These are phyloP conservation scores for Macrolepiota albuminosa DNA, from an alignment of 768 basidiomycete genomes.

Conservation along the genomic window DNA sequence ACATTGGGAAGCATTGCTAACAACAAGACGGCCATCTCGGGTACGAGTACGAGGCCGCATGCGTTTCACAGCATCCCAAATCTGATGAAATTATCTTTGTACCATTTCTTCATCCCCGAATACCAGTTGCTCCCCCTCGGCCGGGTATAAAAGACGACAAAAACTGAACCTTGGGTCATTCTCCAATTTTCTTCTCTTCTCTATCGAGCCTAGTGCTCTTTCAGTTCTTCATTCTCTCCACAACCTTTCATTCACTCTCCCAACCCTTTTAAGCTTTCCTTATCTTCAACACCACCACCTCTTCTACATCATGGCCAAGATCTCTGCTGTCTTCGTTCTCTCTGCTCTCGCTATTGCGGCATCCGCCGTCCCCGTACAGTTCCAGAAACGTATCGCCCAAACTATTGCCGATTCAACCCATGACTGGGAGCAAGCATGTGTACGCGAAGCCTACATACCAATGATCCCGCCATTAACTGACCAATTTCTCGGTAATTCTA, in stretches of 20 bases:
- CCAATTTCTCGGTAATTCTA: constrained; percentile 8
- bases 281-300: not conserved
- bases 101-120: not conserved
- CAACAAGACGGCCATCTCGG: not conserved
- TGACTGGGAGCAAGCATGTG: constrained; percentile 50
- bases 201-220: constrained; percentile 1
- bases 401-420: constrained; percentile 40
- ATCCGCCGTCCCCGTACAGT: constrained; percentile 25
- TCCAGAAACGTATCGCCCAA: constrained; percentile 46
- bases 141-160: not conserved
- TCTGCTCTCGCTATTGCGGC: constrained; percentile 22
- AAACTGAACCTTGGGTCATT: not conserved
- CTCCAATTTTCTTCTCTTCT: not conserved
- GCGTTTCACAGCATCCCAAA: not conserved
- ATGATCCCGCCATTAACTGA: not conserved
- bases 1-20: not conserved
- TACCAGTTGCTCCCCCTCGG: not conserved
- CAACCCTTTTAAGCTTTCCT: not conserved
- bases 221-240: not conserved
- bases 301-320: constrained; percentile 20
- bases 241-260: not conserved
- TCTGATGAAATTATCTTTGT: not conserved
- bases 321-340: constrained; percentile 28
- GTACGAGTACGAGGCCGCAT: not conserved
- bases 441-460: constrained; percentile 26